Evolutionary conservation across 1,284 basidiomycete species (phyloP).

Genomic region (Puccinia triticina): DNA sequence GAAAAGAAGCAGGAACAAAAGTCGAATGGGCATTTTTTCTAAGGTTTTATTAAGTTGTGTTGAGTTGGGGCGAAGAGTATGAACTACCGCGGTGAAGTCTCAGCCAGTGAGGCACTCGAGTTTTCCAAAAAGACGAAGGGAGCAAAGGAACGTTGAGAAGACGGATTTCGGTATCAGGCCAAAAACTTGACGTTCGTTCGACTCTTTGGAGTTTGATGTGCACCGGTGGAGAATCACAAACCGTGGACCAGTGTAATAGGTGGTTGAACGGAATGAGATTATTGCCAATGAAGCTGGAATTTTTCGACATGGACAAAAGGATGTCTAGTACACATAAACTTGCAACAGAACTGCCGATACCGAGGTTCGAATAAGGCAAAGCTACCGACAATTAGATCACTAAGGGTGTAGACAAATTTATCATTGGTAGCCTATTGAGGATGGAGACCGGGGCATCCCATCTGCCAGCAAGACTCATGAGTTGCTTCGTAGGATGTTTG

Average conservation of each 20-base stretch:
- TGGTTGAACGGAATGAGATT: neutral
- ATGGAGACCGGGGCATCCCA: conserved; percentile 2
- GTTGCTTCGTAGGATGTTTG: neutral
- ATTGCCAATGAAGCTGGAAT: neutral
- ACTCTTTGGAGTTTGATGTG: conserved; percentile 7
- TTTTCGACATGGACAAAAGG: neutral
- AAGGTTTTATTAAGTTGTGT: neutral
- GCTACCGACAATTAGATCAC: neutral
- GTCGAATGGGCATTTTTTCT: conserved; percentile 20
- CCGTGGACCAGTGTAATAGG: neutral
- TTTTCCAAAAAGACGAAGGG: neutral
- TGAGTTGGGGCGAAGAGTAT: conserved; percentile 9
- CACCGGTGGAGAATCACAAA: neutral
- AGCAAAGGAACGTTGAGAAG: conserved; percentile 20
- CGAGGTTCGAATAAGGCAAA: conserved; percentile 5
- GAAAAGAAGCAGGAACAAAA: conserved; percentile 32
- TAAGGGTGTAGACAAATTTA: neutral
- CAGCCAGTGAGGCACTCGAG: conserved; percentile 28
- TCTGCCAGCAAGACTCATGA: neutral
- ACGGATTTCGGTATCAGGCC: neutral
- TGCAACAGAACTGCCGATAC: neutral
- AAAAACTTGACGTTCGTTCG: neutral
- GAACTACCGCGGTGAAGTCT: conserved; percentile 11
- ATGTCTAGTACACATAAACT: no score
- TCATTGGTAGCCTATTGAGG: neutral